phyloP scores from a whole-genome alignment of 441 rosid genomes.

The Croton setiger region DNA sequence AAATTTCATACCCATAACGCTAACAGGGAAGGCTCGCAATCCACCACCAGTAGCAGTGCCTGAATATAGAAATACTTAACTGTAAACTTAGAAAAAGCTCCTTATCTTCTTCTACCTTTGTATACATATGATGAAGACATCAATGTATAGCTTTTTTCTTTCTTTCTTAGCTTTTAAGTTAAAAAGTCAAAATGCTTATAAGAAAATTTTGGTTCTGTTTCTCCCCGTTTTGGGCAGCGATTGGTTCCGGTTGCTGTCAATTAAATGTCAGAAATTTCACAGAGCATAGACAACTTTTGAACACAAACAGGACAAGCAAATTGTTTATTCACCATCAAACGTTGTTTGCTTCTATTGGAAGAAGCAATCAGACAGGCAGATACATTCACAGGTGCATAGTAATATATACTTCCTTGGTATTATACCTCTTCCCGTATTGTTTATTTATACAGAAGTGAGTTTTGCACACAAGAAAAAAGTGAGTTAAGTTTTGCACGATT shows the following conservation, averaged over 20 bases:
- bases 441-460: too few relatives aligned
- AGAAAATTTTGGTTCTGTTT: background rate
- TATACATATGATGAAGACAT: slow-evolving; percentile 10
- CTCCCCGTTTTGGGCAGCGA: background rate
- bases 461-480: too few relatives aligned
- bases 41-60: slow-evolving; percentile 25
- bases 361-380: background rate
- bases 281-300: slow-evolving; percentile 5
- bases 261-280: background rate
- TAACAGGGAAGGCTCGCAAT: slow-evolving; percentile 26
- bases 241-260: background rate
- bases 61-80: slow-evolving; percentile 16
- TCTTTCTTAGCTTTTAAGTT: slow-evolving; percentile 11
- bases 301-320: background rate
- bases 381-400: too few relatives aligned
- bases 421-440: too few relatives aligned
- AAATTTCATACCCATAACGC: slow-evolving; percentile 54
- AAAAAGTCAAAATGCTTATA: slow-evolving; percentile 7
- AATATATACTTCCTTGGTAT: too few relatives aligned
- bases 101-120: slow-evolving; percentile 4
- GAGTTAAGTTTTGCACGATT: too few relatives aligned
- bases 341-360: background rate
- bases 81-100: slow-evolving; percentile 1
- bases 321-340: background rate
- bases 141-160: slow-evolving; percentile 12